Evolutionary conservation across 345 rosid genomes (phyloP).

Genomic region (Boechera divaricarpa): DNA sequence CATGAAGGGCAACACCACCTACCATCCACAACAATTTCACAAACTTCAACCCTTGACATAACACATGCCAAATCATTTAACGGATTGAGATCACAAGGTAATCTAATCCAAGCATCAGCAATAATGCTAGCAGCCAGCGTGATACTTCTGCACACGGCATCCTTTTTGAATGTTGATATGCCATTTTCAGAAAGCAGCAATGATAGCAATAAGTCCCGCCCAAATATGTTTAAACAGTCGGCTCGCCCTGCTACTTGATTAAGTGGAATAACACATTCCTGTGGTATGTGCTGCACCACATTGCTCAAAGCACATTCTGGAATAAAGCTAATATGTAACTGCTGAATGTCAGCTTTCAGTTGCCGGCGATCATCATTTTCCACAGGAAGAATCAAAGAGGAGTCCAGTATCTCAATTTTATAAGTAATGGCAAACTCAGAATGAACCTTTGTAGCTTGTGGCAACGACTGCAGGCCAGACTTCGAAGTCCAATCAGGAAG

Average conservation of each 20-base stretch:
- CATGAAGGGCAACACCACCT: slow-evolving; percentile 41
- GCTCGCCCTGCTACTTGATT: slow-evolving; percentile 52
- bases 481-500: slow-evolving; percentile 75
- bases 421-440: slow-evolving; percentile 48
- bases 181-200: slow-evolving; percentile 53
- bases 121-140: slow-evolving; percentile 56
- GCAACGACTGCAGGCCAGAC: slow-evolving; percentile 47
- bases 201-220: slow-evolving; percentile 63
- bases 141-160: slow-evolving; percentile 43
- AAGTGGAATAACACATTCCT: slow-evolving; percentile 57
- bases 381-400: slow-evolving; percentile 62
- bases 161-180: slow-evolving; percentile 44
- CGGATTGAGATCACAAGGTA: slow-evolving; percentile 58
- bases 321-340: slow-evolving; percentile 58
- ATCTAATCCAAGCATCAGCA: slow-evolving; percentile 82
- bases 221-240: slow-evolving; percentile 70
- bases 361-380: slow-evolving; percentile 54
- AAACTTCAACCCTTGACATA: slow-evolving; percentile 65
- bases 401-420: slow-evolving; percentile 81
- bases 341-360: slow-evolving; percentile 64
- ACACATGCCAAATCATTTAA: slow-evolving; percentile 54
- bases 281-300: slow-evolving; percentile 59
- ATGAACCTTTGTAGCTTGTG: slow-evolving; percentile 38
- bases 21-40: slow-evolving; percentile 76
- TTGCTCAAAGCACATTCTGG: slow-evolving; percentile 49